Evolutionary conservation across 2,329 filamentous ascomycete species (phyloP), one percentile per base, ranked within the genome.

Genomic region (Monosporascus sp.): DNA sequence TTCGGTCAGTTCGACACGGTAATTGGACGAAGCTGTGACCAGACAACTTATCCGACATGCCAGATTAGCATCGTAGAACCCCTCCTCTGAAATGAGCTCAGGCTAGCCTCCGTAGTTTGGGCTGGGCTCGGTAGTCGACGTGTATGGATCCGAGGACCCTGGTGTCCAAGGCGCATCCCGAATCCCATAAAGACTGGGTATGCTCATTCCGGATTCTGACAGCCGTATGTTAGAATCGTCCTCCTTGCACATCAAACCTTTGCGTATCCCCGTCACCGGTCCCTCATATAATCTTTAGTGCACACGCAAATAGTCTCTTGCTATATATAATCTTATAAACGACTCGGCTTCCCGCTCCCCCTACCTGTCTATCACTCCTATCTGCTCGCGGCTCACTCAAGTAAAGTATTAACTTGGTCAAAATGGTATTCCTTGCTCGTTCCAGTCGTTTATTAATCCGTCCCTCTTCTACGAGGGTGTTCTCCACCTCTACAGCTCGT

Each of bases 391-490:
- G 50, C 35, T 48, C 9, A 18, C 31, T 50, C 14, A 24, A 25
- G 8, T 46, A 37, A 44, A 9, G 31, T 35, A 35, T 35, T 46
- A 18, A 46, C 8, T 46, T 25, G 31, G 50, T 65, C 62, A 69
- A 67, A 66, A 69, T 69, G 66, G 66, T 69, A 87, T 83, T 87
- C 79, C 69, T 80, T 69, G 80, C 82, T 70, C 81, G 81, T 66
- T 73, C 81, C 67, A 74, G 81, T 55, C 78, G 81, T 70, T 74
- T 58, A 52, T 61, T 57, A 57, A 55, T 54, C 63, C 64, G 61
- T 65, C 61, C 61, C 55, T 20, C 62, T 47, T 59, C 55, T 52
- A 56, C 61, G 52, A 57, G 61, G 58, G 60, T 60, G 55, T 49
- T 67, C 24, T 63, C 61, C 51, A 61, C 61, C 15, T 57, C 64